phyloP scores from a whole-genome alignment of 768 basidiomycete genomes.

The Kwoniella pini region DNA sequence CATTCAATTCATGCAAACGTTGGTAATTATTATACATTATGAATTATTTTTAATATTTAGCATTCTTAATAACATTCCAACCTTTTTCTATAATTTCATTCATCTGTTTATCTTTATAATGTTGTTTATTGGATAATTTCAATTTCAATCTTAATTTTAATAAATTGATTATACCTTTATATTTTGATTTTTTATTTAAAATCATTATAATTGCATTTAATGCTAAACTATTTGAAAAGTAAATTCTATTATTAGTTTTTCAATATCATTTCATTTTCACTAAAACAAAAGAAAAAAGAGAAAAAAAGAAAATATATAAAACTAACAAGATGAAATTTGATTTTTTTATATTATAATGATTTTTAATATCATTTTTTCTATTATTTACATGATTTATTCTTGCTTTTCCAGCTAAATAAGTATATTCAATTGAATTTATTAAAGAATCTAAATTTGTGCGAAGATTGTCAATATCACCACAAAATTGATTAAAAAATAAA shows the following conservation, averaged over 20 bases:
- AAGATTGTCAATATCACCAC: too few relatives aligned
- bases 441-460: too few relatives aligned
- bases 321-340: slow-evolving; percentile 39
- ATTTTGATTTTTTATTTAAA: slow-evolving; percentile 28
- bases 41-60: slow-evolving; percentile 23
- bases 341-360: slow-evolving; percentile 29
- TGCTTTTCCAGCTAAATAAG: slow-evolving; percentile 37
- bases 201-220: slow-evolving; percentile 27
- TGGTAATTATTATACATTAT: neutral
- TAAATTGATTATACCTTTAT: slow-evolving; percentile 19
- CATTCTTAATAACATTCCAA: slow-evolving; percentile 27
- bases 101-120: too few relatives aligned
- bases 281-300: too few relatives aligned
- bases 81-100: slow-evolving; percentile 11
- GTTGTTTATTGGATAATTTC: slow-evolving; percentile 5
- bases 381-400: slow-evolving; percentile 42
- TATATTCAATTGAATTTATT: slow-evolving; percentile 31
- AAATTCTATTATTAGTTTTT: too few relatives aligned
- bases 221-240: slow-evolving; percentile 45
- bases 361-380: neutral
- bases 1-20: too few relatives aligned
- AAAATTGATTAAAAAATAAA: too few relatives aligned
- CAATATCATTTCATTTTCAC: too few relatives aligned
- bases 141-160: slow-evolving; percentile 14
- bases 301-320: too few relatives aligned